Conservation (phyloP, 345 rosid genomes). For the Eucalyptus erythrocorys region DNA sequence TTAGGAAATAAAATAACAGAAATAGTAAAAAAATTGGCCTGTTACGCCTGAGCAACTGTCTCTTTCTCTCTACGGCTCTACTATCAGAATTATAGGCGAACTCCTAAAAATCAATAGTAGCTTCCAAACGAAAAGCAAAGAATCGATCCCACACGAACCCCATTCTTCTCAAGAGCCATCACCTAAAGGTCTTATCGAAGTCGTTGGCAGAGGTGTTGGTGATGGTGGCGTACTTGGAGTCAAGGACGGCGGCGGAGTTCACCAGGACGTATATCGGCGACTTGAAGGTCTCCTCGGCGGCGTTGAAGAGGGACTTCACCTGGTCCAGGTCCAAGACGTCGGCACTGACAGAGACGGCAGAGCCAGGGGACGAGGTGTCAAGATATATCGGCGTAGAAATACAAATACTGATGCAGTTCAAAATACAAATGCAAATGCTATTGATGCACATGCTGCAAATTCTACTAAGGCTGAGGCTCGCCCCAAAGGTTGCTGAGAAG, state of each 20-base stretch:
- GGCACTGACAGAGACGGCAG: constrained; percentile 8
- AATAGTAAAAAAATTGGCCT: too few relatives aligned
- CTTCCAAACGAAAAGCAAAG: background rate
- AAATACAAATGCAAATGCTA: too few relatives aligned
- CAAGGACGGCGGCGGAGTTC: constrained; percentile 19
- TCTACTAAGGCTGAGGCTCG: too few relatives aligned
- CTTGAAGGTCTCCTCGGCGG: constrained; percentile 15
- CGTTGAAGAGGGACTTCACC: constrained; percentile 20
- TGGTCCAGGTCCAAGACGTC: constrained; percentile 17
- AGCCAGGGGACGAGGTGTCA: background rate
- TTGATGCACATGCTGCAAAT: too few relatives aligned
- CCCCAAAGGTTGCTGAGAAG: too few relatives aligned
- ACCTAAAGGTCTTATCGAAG: constrained; percentile 21
- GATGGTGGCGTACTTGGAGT: constrained; percentile 12
- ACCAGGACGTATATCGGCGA: constrained; percentile 20
- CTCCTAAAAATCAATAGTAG: background rate
- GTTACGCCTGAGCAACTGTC: too few relatives aligned
- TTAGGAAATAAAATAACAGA: too few relatives aligned
- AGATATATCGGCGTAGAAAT: too few relatives aligned
- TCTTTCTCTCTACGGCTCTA: too few relatives aligned
- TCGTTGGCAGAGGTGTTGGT: constrained; percentile 16
- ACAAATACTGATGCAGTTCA: too few relatives aligned
- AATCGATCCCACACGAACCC: background rate
- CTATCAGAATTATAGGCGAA: background rate
- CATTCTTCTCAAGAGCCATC: background rate